Conservation (phyloP, 2,329 filamentous ascomycete genomes). For the Colletotrichum cuscutae region DNA sequence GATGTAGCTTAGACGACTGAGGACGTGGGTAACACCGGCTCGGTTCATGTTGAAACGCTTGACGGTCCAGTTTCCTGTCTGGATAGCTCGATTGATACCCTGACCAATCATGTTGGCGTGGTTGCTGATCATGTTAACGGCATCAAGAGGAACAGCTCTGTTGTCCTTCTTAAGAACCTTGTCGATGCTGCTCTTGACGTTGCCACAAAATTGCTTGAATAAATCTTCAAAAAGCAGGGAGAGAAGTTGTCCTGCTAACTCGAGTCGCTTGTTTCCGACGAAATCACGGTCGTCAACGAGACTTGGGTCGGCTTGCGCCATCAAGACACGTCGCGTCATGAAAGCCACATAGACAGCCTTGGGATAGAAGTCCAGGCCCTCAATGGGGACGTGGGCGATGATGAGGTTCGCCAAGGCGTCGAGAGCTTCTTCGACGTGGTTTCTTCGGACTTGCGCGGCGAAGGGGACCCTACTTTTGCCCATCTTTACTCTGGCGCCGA, state of each 20-base stretch:
- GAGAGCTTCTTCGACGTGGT: slow-evolving; percentile 89
- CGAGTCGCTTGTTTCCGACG: slow-evolving; percentile 95
- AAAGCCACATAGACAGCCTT: slow-evolving; percentile 96
- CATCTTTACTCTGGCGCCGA: slow-evolving; percentile 89
- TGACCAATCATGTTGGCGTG: slow-evolving; percentile 89
- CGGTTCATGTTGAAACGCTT: slow-evolving; percentile 99
- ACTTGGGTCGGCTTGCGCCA: slow-evolving; percentile 89
- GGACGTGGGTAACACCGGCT: slow-evolving; percentile 94
- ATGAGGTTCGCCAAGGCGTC: slow-evolving; percentile 94
- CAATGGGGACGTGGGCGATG: slow-evolving; percentile 92
- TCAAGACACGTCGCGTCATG: slow-evolving; percentile 96
- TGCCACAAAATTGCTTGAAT: slow-evolving; percentile 93
- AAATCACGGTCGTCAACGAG: slow-evolving; percentile 97
- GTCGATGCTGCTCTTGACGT: slow-evolving; percentile 93
- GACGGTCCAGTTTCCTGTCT: slow-evolving; percentile 97
- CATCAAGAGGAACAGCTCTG: slow-evolving; percentile 87
- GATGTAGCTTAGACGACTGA: slow-evolving; percentile 96
- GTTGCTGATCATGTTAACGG: slow-evolving; percentile 83
- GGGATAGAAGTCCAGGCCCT: slow-evolving; percentile 93
- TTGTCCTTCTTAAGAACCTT: slow-evolving; percentile 96
- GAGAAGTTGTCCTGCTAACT: slow-evolving; percentile 92
- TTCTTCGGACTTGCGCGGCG: slow-evolving; percentile 68
- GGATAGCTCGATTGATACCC: slow-evolving; percentile 95
- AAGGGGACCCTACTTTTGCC: slow-evolving; percentile 70
- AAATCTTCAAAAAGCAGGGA: slow-evolving; percentile 96